These are phyloP conservation scores for Nakaseomyces kungkrabaensis DNA, from an alignment of 1,139 yeast species.

Conservation along the genomic window DNA sequence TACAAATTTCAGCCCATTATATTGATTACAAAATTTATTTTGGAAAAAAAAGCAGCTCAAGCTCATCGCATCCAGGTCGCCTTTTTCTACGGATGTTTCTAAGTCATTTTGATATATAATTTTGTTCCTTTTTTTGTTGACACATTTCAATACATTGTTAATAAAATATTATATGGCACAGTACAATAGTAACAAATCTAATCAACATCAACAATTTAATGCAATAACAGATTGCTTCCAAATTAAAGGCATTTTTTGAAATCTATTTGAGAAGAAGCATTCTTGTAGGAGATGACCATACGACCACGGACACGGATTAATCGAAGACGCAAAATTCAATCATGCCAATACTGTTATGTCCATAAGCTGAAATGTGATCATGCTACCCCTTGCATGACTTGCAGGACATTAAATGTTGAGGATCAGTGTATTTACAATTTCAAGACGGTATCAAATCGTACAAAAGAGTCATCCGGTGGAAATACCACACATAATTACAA, in stretches of 20 bases:
- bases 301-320: neutral
- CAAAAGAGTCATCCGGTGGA: neutral
- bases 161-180: too few species aligned
- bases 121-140: neutral
- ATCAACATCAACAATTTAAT: too few species aligned
- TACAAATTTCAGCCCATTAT: too few species aligned
- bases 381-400: conserved; percentile 18
- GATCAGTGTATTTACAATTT: conserved; percentile 16
- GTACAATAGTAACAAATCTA: too few species aligned
- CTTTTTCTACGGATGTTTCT: neutral
- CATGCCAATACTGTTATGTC: conserved; percentile 21
- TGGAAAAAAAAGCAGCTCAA: neutral
- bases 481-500: neutral
- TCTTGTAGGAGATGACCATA: neutral
- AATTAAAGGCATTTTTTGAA: too few species aligned
- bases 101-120: neutral
- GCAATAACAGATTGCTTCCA: too few species aligned
- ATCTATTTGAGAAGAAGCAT: too few species aligned
- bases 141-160: too few species aligned
- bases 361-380: conserved; percentile 22
- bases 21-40: too few species aligned
- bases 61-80: neutral
- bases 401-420: conserved; percentile 7
- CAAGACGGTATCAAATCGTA: conserved; percentile 8
- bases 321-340: conserved; percentile 10